These are phyloP conservation scores for Eragrostis curvula DNA, from an alignment of 176 grass and related monocot species.

Conservation along the genomic window DNA sequence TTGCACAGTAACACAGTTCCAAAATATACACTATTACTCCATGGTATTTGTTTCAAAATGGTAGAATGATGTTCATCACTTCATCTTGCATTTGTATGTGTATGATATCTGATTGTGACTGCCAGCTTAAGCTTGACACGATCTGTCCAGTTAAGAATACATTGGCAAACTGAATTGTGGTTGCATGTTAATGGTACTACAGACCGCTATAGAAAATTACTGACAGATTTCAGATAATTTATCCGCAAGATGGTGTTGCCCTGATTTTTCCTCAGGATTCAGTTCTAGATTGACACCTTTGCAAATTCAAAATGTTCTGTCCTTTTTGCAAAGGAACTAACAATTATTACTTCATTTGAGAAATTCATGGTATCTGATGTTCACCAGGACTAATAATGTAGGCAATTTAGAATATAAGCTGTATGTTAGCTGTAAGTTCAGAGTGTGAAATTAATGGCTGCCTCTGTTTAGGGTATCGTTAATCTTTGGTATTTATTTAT, in stretches of 20 bases:
- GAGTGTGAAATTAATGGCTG: neutral
- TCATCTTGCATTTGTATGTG: neutral
- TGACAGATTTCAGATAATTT: neutral
- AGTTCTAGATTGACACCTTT: neutral
- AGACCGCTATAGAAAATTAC: neutral
- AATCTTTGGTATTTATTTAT: neutral
- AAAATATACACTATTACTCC: neutral
- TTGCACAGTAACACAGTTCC: neutral
- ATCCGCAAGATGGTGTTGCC: neutral
- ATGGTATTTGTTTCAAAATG: neutral
- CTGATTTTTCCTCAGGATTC: neutral
- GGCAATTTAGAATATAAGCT: neutral
- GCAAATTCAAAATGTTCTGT: neutral
- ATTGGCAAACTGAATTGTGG: neutral
- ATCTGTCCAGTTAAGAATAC: neutral
- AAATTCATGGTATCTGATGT: constrained; percentile 7
- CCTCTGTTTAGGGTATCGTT: constrained; percentile 2
- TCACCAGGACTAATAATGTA: too few relatives aligned
- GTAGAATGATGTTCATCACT: neutral
- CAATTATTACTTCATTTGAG: neutral
- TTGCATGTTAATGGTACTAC: neutral
- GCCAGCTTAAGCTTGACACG: neutral
- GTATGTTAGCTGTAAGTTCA: neutral
- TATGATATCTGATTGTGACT: neutral
- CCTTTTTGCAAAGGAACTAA: too few relatives aligned